phyloP scores from a whole-genome alignment of 2,329 filamentous ascomycete genomes.

The Pseudogymnoascus sp. region DNA sequence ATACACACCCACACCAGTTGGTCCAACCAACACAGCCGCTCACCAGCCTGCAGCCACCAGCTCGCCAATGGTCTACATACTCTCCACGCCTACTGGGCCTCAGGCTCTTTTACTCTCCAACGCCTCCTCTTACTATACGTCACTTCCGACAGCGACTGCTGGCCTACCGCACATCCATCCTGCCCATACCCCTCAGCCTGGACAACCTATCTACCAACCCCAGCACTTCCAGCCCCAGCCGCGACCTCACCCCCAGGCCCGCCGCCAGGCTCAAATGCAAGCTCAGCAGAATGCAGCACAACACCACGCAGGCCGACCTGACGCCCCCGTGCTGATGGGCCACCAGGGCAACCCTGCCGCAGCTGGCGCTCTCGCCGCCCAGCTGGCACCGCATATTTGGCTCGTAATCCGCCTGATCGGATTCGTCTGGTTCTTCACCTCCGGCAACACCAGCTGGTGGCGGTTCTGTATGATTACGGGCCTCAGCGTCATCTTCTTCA shows the following conservation, averaged over 20 bases:
- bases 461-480: constrained; percentile 48
- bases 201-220: background rate
- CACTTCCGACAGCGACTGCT: constrained; percentile 24
- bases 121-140: constrained; percentile 44
- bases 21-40: constrained; percentile 16
- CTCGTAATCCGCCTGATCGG: constrained; percentile 47
- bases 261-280: background rate
- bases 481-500: constrained; percentile 47
- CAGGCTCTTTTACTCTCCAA: constrained; percentile 49
- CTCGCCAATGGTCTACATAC: constrained; percentile 48
- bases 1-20: constrained; percentile 18
- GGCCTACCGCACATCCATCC: constrained; percentile 18
- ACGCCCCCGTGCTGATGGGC: constrained; percentile 26
- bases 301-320: constrained; percentile 29
- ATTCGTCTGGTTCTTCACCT: constrained; percentile 59
- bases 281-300: background rate
- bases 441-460: constrained; percentile 48
- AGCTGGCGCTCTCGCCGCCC: constrained; percentile 21
- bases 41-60: constrained; percentile 17
- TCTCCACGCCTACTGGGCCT: constrained; percentile 52
- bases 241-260: background rate
- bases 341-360: constrained; percentile 25
- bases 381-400: constrained; percentile 54
- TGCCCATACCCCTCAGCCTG: background rate
- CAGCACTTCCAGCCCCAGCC: background rate